phyloP scores from a whole-genome alignment of 345 rosid species.

The Eucalyptus marginata region DNA sequence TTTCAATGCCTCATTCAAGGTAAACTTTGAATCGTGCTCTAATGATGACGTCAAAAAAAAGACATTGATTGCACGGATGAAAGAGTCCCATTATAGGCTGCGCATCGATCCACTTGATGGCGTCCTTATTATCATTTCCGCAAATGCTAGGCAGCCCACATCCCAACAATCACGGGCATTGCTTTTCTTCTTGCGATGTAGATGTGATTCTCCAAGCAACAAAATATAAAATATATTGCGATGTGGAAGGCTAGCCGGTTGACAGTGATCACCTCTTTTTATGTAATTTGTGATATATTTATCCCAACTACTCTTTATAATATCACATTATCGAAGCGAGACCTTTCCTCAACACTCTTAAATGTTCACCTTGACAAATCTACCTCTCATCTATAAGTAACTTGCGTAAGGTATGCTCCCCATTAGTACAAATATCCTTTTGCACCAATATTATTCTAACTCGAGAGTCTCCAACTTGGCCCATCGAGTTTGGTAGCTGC shows the following conservation, averaged over 20 bases:
- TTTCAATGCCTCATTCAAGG: neutral
- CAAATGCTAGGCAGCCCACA: neutral
- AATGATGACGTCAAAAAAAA: neutral
- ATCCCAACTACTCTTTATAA: neutral
- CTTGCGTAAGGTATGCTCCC: no score
- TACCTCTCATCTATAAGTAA: no score
- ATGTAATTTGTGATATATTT: neutral
- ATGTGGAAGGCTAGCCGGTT: neutral
- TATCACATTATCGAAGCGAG: neutral
- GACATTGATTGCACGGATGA: neutral
- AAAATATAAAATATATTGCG: neutral
- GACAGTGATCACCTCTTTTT: neutral
- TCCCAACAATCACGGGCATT: neutral
- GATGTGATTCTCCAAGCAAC: neutral
- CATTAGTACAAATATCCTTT: neutral
- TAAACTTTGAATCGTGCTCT: neutral
- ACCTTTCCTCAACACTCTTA: neutral
- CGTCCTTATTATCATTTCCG: neutral
- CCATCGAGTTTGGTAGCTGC: neutral
- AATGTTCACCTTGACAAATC: neutral
- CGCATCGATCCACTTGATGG: neutral
- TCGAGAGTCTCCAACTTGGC: neutral
- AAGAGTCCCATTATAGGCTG: neutral
- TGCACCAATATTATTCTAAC: neutral
- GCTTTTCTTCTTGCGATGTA: neutral